Base-by-base conservation (phyloP, 192 early-diverging fungal species). In the Phycomyces nitens region DNA sequence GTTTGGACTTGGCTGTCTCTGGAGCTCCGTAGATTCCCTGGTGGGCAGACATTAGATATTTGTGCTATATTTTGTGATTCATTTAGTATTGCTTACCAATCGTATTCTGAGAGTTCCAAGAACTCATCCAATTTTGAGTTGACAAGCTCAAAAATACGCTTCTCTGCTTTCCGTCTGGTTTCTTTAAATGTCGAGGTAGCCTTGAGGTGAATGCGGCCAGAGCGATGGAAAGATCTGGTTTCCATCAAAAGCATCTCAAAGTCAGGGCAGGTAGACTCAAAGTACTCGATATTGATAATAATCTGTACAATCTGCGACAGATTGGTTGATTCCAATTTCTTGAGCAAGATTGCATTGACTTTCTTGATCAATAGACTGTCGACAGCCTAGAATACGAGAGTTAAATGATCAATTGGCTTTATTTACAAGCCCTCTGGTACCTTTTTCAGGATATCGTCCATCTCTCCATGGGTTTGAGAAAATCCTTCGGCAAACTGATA, bases 401-500 rank as follows among this genome's bases (percentile, higher is more conserved):
- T 20, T 15, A 29, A 34, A 26, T 3, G 3, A 51, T 40, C 16
- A 26, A 66, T 24, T 12, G 50, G 9, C 38, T 11, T 51, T 38
- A 7, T 10, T 29, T 18, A n/a, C n/a, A n/a, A n/a, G n/a, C n/a
- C n/a, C n/a, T n/a, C n/a, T n/a, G n/a, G n/a, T n/a, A 87, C 88
- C 71, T 90, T 86, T 66, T 88, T 91, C 53, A 91, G 70, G 47
- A 92, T 77, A 58, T 95, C 93, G 65, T 94, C 93, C 86, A 95
- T 93, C 58, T 92, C 90, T 71, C 85, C 87, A 60, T 88, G 83
- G 51, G 88, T 85, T 70, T 92, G 89, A 21, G 85, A 78, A 64
- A 93, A 94, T 0, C 90, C 92, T 67, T 92, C 89, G 9, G 88
- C 86, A 70, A 95, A 95, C 21, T 81, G 82, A 69, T 95, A 94